Evolutionary conservation across 2,329 filamentous ascomycete species (phyloP).

Genomic region (Zymoseptoria ardabiliae): DNA sequence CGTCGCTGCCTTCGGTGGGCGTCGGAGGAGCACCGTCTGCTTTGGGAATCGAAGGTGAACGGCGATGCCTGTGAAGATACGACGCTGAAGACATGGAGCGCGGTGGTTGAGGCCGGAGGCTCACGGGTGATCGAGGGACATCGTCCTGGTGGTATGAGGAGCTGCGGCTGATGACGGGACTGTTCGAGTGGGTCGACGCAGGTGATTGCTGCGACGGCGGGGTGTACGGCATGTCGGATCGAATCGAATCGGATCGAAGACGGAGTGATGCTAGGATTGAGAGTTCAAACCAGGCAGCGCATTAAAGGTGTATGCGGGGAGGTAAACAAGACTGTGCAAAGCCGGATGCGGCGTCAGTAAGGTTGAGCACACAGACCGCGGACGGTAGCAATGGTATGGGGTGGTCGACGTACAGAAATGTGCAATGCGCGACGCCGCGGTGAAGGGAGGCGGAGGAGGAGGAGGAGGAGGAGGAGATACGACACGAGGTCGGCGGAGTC

Average conservation of each 20-base stretch:
- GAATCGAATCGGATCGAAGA: conserved; percentile 13
- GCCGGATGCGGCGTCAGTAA: background rate
- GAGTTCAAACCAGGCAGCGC: conserved; percentile 31
- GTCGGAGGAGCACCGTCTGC: conserved; percentile 21
- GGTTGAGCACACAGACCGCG: background rate
- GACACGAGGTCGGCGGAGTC: conserved; percentile 7
- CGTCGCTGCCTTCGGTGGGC: conserved; percentile 21
- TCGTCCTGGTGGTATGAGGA: conserved; percentile 43
- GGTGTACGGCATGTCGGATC: conserved; percentile 77
- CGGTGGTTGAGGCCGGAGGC: conserved; percentile 43
- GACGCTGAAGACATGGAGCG: conserved; percentile 52
- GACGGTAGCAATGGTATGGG: background rate
- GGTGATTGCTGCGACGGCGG: conserved; percentile 63
- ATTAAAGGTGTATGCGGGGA: conserved; percentile 34
- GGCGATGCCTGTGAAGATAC: conserved; percentile 55
- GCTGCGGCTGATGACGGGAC: conserved; percentile 43
- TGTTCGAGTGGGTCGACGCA: conserved; percentile 48
- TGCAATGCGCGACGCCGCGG: conserved; percentile 13
- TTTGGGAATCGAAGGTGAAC: conserved; percentile 45
- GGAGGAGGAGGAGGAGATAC: conserved; percentile 12
- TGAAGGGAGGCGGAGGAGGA: conserved; percentile 13
- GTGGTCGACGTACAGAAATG: conserved; percentile 24
- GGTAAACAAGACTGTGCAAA: conserved; percentile 17
- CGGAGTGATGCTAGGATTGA: conserved; percentile 25
- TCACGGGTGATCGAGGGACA: conserved; percentile 29